Conservation (phyloP, 2,329 filamentous ascomycete species). For the Ascomycota sp. region DNA sequence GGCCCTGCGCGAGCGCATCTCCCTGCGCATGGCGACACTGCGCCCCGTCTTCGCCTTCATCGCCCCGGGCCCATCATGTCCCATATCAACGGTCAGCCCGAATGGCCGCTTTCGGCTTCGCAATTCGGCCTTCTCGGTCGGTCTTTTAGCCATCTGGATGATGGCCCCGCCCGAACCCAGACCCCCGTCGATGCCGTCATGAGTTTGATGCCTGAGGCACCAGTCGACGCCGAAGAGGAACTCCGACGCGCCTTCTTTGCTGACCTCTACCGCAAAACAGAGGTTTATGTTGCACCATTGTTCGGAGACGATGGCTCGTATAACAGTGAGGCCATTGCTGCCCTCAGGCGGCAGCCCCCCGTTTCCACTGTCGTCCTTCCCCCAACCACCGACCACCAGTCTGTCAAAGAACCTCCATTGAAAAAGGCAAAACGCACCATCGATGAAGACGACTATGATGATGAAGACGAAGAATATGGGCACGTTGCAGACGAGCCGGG, state of each 20-base stretch:
- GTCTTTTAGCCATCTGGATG: constrained; percentile 38
- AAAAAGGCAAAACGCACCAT: constrained; percentile 64
- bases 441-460: constrained; percentile 70
- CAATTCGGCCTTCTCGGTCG: constrained; percentile 24
- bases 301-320: constrained; percentile 41
- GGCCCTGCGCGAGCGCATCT: constrained; percentile 30
- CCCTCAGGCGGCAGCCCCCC: constrained; percentile 23
- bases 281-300: constrained; percentile 57
- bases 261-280: constrained; percentile 56
- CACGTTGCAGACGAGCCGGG: constrained; percentile 29
- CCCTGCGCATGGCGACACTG: constrained; percentile 35
- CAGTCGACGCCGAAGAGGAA: constrained; percentile 43
- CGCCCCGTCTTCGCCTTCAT: constrained; percentile 24
- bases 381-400: constrained; percentile 36
- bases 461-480: constrained; percentile 62
- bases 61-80: constrained; percentile 38
- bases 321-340: constrained; percentile 30
- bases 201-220: constrained; percentile 39
- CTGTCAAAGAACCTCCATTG: constrained; percentile 37
- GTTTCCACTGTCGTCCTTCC: constrained; percentile 23
- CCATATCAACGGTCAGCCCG: constrained; percentile 42
- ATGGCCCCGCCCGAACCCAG: constrained; percentile 30
- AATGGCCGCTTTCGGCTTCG: constrained; percentile 40
- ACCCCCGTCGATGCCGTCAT: constrained; percentile 28
- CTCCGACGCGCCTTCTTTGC: constrained; percentile 54